Percentiles rank a stretch among this genome's conserved stretches.
Evolutionary conservation across 1,284 basidiomycete genomes (phyloP).

Genomic region (Tylopilus orsonianus): DNA sequence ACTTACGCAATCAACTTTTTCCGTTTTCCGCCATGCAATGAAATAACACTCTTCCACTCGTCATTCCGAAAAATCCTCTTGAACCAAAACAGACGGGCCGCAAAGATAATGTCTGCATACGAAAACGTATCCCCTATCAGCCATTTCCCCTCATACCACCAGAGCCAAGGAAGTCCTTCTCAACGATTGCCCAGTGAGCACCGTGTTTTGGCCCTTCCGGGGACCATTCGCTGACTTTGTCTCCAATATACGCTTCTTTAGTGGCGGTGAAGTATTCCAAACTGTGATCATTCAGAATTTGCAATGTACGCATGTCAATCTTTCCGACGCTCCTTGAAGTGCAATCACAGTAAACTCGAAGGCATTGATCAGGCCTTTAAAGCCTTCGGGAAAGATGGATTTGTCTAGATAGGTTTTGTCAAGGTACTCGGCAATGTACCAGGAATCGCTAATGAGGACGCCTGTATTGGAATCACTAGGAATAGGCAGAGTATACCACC

Average conservation of each 20-base stretch:
- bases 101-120: constrained; percentile 32
- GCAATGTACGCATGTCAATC: constrained; percentile 18
- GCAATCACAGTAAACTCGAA: constrained; percentile 24
- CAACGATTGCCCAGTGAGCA: constrained; percentile 19
- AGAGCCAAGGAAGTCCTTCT: constrained; percentile 10
- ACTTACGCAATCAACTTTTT: constrained; percentile 21
- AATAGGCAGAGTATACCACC: constrained; percentile 37
- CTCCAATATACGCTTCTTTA: constrained; percentile 1
- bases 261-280: constrained; percentile 12
- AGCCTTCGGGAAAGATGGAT: constrained; percentile 38
- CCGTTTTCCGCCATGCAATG: constrained; percentile 28
- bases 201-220: constrained; percentile 24
- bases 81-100: constrained; percentile 15
- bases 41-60: constrained; percentile 27
- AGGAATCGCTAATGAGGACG: constrained; percentile 37
- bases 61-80: constrained; percentile 17
- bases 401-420: constrained; percentile 44
- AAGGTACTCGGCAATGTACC: constrained; percentile 42
- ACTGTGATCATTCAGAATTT: constrained; percentile 28
- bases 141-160: constrained; percentile 29
- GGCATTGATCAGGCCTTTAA: constrained; percentile 33
- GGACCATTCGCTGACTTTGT: constrained; percentile 23
- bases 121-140: constrained; percentile 32
- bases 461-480: constrained; percentile 34
- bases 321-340: background rate